Evolutionary conservation across 306 rosid genomes (phyloP), one percentile per base, ranked within the genome.

Genomic region (Ceratonia siliqua): DNA sequence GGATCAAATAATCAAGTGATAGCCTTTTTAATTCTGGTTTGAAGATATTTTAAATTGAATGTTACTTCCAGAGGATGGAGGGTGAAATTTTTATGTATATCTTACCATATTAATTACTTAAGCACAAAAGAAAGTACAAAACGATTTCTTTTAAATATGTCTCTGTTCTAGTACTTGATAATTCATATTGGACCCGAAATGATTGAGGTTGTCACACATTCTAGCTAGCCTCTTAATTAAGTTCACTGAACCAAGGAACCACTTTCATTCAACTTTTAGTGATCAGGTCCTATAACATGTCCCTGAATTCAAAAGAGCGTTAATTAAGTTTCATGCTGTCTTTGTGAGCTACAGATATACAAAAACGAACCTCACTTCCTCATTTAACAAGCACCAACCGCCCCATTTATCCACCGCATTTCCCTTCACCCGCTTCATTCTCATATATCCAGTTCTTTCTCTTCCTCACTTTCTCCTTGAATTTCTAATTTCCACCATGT

Each of bases 401-500:
- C 4, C 41, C 74, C 2, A 22, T 38, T 32, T 33, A 14, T 52
- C n/a, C 43, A 6, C 8, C 24, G 55, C 24, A 49, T 17, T 45
- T 17, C 20, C 53, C n/a, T 14, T 46, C 53, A 46, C 46, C 27
- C 0, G 28, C 61, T 0, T 10, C 30, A 6, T 54, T 5, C 8
- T 5, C 4, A 15, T 11, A 5, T 8, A 14, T 17, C 18, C 49
- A 38, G 0, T 63, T 10, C 20, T 39, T 15, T 39, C 49, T 12
- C 12, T 12, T 63, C 32, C 70, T 41, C 35, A 20, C 32, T 63
- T 41, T 12, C 70, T 6, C 27, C 67, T 7, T n/a, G n/a, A n/a
- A n/a, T 6, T 8, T 20, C 69, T 10, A 9, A 62, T 33, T 62
- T 36, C 66, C 49, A 9, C 68, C 55, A 85, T 85, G 86, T 32